A percentile compares a stretch with the other conserved stretches of the same genome.
These are phyloP conservation scores for Xylaria sp. DNA, from an alignment of 2,329 filamentous ascomycete species.

Conservation along the genomic window DNA sequence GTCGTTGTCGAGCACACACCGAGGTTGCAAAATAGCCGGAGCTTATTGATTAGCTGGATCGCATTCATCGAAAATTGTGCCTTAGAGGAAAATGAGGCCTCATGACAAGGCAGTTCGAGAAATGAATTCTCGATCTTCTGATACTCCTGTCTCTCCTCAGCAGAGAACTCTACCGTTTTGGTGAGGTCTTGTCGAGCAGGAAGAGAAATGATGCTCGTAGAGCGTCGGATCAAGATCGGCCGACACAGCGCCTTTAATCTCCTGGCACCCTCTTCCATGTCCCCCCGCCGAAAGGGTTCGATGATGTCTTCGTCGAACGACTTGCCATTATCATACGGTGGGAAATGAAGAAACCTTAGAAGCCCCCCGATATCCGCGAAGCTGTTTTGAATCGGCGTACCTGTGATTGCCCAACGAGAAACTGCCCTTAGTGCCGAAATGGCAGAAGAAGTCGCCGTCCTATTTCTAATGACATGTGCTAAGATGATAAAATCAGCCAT, in stretches of 20 bases:
- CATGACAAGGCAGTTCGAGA: neutral
- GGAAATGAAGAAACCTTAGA: slow-evolving; percentile 3
- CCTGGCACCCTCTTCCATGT: slow-evolving; percentile 3
- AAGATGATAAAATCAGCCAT: neutral
- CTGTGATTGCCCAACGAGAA: slow-evolving; percentile 12
- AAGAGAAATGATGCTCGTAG: slow-evolving; percentile 1
- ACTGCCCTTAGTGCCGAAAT: neutral
- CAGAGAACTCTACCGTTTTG: slow-evolving; percentile 1
- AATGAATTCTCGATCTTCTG: slow-evolving; percentile 8
- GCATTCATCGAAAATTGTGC: neutral
- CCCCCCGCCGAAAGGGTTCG: neutral
- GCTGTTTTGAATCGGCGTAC: slow-evolving; percentile 12
- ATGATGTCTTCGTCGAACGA: slow-evolving; percentile 14
- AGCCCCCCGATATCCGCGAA: slow-evolving; percentile 1
- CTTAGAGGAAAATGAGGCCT: neutral
- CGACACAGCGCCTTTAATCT: slow-evolving; percentile 8
- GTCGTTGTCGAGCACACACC: neutral
- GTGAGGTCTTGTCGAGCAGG: slow-evolving; percentile 1
- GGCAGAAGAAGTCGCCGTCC: slow-evolving; percentile 1
- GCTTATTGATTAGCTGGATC: slow-evolving; percentile 14
- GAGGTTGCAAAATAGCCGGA: slow-evolving; percentile 2
- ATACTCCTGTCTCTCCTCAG: slow-evolving; percentile 2
- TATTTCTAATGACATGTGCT: slow-evolving; percentile 12
- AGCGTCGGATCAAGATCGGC: slow-evolving; percentile 3
- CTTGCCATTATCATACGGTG: neutral